These are phyloP conservation scores for Tilletia caries DNA, from an alignment of 1,284 basidiomycete species.

Conservation along the genomic window DNA sequence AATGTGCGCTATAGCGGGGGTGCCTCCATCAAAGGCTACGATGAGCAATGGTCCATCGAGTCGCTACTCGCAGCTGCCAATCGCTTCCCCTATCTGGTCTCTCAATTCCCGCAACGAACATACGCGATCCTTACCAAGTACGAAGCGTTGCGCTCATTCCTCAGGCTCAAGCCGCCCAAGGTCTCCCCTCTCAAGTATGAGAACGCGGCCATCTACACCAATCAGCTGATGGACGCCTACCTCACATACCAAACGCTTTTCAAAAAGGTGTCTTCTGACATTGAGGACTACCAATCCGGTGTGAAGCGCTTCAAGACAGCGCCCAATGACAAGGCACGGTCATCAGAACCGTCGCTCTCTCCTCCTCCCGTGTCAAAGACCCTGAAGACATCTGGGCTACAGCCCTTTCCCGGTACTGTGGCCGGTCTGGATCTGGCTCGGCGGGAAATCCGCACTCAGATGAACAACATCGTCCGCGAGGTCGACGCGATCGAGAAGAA, in stretches of 20 bases:
- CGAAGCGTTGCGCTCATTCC: slow-evolving; percentile 10
- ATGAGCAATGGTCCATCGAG: slow-evolving; percentile 15
- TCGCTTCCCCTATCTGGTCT: slow-evolving; percentile 14
- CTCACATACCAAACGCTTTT: slow-evolving; percentile 14
- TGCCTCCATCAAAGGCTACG: slow-evolving; percentile 14
- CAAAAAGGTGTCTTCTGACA: slow-evolving; percentile 1
- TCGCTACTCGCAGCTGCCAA: slow-evolving; percentile 10
- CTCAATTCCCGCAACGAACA: slow-evolving; percentile 12
- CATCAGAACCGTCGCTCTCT: neutral
- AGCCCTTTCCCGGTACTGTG: neutral
- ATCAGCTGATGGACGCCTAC: slow-evolving; percentile 17
- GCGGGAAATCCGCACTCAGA: slow-evolving; percentile 13
- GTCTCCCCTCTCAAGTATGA: slow-evolving; percentile 11
- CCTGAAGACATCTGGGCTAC: neutral
- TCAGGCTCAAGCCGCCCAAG: neutral
- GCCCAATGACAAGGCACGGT: no score
- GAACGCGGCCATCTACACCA: slow-evolving; percentile 16
- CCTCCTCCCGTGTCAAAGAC: neutral
- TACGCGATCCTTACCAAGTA: slow-evolving; percentile 15
- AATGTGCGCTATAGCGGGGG: slow-evolving; percentile 11
- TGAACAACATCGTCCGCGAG: slow-evolving; percentile 14
- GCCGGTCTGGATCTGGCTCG: slow-evolving; percentile 10
- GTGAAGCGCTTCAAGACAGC: slow-evolving; percentile 12
- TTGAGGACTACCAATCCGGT: slow-evolving; percentile 11
- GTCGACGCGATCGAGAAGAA: slow-evolving; percentile 9